These are phyloP conservation scores for Lasiosphaeria hispida DNA, from an alignment of 495 filamentous ascomycete genomes.

Conservation along the genomic window DNA sequence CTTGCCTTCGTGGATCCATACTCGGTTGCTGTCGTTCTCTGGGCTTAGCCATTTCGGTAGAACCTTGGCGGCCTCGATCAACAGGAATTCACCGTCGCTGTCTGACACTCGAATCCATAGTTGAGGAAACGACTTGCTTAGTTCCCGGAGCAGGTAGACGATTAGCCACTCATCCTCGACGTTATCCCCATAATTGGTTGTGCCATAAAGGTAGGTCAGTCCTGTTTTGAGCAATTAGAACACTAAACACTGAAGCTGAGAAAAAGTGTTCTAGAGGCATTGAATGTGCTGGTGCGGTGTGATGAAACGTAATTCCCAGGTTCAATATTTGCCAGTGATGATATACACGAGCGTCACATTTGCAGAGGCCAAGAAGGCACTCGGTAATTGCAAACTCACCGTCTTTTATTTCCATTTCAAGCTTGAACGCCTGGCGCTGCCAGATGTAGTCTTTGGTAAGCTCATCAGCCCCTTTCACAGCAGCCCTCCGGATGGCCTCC, in stretches of 20 bases:
- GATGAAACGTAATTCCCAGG: no score
- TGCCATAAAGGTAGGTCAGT: slow-evolving; percentile 59
- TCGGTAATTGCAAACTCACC: slow-evolving; percentile 38
- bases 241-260: no score
- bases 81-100: slow-evolving; percentile 89
- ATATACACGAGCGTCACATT: not conserved
- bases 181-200: slow-evolving; percentile 85
- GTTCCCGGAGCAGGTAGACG: slow-evolving; percentile 81
- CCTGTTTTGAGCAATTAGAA: slow-evolving; percentile 20
- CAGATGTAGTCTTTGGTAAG: slow-evolving; percentile 85
- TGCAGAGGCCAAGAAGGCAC: not conserved
- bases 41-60: slow-evolving; percentile 90
- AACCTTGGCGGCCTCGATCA: slow-evolving; percentile 88
- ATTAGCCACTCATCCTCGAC: slow-evolving; percentile 97
- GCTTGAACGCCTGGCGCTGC: slow-evolving; percentile 77
- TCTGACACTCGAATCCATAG: slow-evolving; percentile 83
- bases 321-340: not conserved
- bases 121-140: slow-evolving; percentile 68
- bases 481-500: slow-evolving; percentile 66
- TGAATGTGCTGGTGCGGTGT: no score
- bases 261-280: no score
- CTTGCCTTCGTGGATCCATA: slow-evolving; percentile 74
- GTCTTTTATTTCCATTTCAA: slow-evolving; percentile 57
- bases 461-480: slow-evolving; percentile 57
- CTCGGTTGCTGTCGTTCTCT: slow-evolving; percentile 81